A percentile compares a stretch with the other conserved stretches of the same genome.
Conservation (phyloP, 495 filamentous ascomycete species). For the Penicillium pulvis region DNA sequence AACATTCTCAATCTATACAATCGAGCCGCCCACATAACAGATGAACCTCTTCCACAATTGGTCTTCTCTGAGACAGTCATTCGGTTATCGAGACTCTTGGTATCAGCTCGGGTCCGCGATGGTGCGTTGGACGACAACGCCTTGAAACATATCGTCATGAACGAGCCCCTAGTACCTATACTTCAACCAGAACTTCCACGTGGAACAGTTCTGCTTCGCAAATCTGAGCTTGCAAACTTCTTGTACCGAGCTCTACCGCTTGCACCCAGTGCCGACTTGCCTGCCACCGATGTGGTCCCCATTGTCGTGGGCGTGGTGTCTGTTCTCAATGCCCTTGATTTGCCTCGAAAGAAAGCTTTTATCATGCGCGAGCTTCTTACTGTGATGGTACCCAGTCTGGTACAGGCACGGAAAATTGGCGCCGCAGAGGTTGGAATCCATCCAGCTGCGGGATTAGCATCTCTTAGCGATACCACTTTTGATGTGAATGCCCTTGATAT, state of each 20-base stretch:
- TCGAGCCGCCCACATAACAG: slow-evolving; percentile 70
- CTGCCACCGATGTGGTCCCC: slow-evolving; percentile 68
- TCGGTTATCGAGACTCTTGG: slow-evolving; percentile 72
- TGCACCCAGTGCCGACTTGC: slow-evolving; percentile 56
- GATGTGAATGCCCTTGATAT: slow-evolving; percentile 70
- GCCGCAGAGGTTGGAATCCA: slow-evolving; percentile 95
- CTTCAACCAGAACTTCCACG: slow-evolving; percentile 45
- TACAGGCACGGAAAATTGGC: slow-evolving; percentile 89
- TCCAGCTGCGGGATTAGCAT: slow-evolving; percentile 80
- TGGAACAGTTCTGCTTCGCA: slow-evolving; percentile 44
- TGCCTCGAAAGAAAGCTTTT: slow-evolving; percentile 84
- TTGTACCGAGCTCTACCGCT: slow-evolving; percentile 74
- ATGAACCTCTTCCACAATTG: slow-evolving; percentile 78
- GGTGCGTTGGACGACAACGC: slow-evolving; percentile 69
- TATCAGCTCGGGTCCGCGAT: slow-evolving; percentile 66
- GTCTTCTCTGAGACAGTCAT: slow-evolving; percentile 82
- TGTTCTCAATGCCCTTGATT: slow-evolving; percentile 71
- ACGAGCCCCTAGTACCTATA: slow-evolving; percentile 45
- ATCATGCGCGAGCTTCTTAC: slow-evolving; percentile 80
- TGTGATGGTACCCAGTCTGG: slow-evolving; percentile 78
- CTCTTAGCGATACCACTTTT: slow-evolving; percentile 55
- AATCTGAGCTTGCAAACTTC: slow-evolving; percentile 68
- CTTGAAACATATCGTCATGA: slow-evolving; percentile 67
- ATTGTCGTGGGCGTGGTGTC: slow-evolving; percentile 87
- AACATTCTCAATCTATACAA: slow-evolving; percentile 82